Conservation (phyloP, 805 yeast genomes). For the Jamesozyma hellenica region DNA sequence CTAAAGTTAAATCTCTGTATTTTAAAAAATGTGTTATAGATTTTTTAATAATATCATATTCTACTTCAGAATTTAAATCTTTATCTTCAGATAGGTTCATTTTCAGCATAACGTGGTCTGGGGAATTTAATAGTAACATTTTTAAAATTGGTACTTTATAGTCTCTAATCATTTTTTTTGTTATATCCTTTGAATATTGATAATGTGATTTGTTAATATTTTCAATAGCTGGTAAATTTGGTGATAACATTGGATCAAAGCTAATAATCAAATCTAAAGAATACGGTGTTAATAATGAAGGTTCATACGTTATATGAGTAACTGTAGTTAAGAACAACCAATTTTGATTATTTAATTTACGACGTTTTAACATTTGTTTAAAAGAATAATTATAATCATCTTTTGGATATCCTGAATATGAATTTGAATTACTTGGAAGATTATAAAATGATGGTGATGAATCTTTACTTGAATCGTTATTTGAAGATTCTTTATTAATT, state of each 20-base stretch:
- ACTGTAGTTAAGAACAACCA: conserved; percentile 38
- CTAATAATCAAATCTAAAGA: conserved; percentile 37
- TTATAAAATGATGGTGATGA: not conserved
- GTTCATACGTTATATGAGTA: conserved; percentile 33
- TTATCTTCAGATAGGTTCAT: conserved; percentile 9
- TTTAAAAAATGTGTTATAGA: conserved; percentile 24
- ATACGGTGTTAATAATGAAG: conserved; percentile 26
- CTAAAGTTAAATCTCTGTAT: conserved; percentile 4
- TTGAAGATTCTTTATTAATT: not conserved
- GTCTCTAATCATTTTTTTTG: conserved; percentile 8
- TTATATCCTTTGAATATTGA: not conserved
- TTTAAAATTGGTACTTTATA: conserved; percentile 36
- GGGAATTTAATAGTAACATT: conserved; percentile 36
- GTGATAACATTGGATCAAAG: conserved; percentile 37
- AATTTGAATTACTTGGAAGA: not conserved
- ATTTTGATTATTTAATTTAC: conserved; percentile 14
- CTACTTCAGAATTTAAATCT: conserved; percentile 6
- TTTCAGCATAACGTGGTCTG: conserved; percentile 33
- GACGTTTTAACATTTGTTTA: conserved; percentile 8
- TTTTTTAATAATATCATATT: conserved; percentile 16
- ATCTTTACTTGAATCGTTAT: conserved; percentile 1
- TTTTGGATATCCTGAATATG: conserved; percentile 15
- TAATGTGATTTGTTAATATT: conserved; percentile 12
- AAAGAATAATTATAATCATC: conserved; percentile 23
- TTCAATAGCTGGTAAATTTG: conserved; percentile 24